phyloP scores from a whole-genome alignment of 164 flowering plant genomes.

The Berberis thunbergii region DNA sequence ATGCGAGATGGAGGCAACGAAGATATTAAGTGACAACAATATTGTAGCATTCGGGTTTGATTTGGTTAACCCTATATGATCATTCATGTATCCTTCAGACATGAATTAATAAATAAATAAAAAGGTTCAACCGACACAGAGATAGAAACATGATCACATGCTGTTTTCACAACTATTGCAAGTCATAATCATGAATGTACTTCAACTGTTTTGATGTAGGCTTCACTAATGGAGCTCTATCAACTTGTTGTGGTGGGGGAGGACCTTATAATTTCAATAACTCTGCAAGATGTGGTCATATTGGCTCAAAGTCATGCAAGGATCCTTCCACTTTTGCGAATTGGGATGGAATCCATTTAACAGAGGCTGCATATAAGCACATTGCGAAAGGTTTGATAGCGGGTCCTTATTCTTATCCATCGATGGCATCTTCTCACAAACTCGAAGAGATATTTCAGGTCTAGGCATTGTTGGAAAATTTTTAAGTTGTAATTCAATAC shows the following conservation, averaged over 20 bases:
- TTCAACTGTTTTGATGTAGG: conserved; percentile 20
- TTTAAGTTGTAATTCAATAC: too few relatives aligned
- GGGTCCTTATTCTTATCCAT: conserved; percentile 24
- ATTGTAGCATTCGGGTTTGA: too few relatives aligned
- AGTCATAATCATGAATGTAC: background rate
- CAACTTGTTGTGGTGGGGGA: conserved; percentile 62
- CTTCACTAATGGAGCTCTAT: conserved; percentile 24
- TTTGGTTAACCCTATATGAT: too few relatives aligned
- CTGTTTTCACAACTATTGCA: background rate
- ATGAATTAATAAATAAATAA: too few relatives aligned
- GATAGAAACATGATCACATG: background rate
- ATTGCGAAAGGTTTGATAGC: conserved; percentile 26
- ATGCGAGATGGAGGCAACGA: too few relatives aligned
- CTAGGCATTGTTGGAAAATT: too few relatives aligned
- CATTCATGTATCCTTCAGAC: too few relatives aligned
- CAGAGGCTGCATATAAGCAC: conserved; percentile 39
- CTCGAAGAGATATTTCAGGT: too few relatives aligned
- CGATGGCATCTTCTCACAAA: conserved; percentile 4
- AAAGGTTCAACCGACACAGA: too few relatives aligned
- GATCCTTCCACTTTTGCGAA: conserved; percentile 30
- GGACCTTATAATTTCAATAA: conserved; percentile 52
- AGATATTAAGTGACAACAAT: too few relatives aligned
- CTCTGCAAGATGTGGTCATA: conserved; percentile 35
- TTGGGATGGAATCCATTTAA: conserved; percentile 67
- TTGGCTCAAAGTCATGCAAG: conserved; percentile 32